Conservation (phyloP, 441 rosid genomes). For the Metrosideros polymorpha region DNA sequence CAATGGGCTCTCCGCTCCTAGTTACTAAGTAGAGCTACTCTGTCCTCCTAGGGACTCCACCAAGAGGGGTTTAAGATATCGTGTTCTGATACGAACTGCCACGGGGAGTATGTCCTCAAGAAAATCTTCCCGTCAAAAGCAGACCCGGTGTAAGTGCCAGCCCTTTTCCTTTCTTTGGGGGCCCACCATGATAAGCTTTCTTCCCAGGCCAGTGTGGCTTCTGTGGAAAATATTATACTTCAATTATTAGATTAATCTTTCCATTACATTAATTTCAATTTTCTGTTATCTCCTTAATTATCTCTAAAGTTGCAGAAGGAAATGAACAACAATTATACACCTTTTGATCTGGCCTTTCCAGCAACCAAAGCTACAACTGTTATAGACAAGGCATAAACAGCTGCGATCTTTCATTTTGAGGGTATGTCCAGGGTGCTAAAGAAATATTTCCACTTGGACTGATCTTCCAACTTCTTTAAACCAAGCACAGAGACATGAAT, state of each 20-base stretch:
- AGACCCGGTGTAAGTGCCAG: too few species aligned
- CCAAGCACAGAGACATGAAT: not conserved
- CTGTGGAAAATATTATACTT: not conserved
- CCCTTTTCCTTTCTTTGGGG: too few species aligned
- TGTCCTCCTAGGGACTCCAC: not conserved
- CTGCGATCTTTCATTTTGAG: not conserved
- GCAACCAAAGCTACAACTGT: not conserved
- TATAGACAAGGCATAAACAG: not conserved
- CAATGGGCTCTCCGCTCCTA: not conserved
- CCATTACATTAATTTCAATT: not conserved
- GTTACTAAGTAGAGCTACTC: not conserved
- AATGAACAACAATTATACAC: not conserved
- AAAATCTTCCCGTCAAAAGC: too few species aligned
- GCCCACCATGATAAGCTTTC: too few species aligned
- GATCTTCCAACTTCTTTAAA: not conserved
- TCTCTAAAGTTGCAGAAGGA: not conserved
- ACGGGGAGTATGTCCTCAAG: too few species aligned
- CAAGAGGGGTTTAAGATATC: too few species aligned
- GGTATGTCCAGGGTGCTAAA: not conserved
- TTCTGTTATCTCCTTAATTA: not conserved
- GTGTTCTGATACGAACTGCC: too few species aligned
- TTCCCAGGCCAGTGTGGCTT: not conserved
- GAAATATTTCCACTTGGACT: not conserved
- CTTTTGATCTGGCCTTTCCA: not conserved
- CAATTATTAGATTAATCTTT: not conserved